These are phyloP conservation scores for Talaromyces rugulosus DNA, from an alignment of 2,329 filamentous ascomycete species.

Conservation along the genomic window DNA sequence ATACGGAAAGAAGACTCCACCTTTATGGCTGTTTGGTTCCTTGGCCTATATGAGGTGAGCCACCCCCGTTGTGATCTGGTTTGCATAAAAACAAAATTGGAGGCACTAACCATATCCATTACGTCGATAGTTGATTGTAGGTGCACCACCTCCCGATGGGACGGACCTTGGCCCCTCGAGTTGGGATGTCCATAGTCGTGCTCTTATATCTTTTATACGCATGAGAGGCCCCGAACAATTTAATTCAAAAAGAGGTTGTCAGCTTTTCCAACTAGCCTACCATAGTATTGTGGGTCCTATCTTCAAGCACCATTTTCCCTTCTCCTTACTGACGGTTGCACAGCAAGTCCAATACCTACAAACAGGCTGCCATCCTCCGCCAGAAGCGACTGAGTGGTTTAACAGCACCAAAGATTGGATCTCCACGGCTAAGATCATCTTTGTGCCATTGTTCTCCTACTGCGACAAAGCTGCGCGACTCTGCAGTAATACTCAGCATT, in stretches of 20 bases:
- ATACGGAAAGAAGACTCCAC: neutral
- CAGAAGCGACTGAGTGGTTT: neutral
- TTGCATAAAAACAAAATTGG: neutral
- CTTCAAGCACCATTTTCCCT: neutral
- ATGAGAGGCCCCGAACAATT: conserved; percentile 1
- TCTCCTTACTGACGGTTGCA: neutral
- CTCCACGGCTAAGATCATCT: neutral
- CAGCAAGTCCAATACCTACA: neutral
- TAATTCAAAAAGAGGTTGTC: neutral
- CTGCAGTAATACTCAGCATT: neutral
- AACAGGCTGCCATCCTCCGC: neutral
- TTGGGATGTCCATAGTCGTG: conserved; percentile 1
- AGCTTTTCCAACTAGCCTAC: neutral
- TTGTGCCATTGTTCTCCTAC: neutral
- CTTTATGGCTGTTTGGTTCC: neutral
- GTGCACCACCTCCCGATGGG: neutral
- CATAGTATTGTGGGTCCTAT: neutral
- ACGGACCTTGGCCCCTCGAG: neutral
- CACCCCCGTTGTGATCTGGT: too few species aligned
- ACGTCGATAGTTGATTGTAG: neutral
- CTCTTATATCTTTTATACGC: neutral
- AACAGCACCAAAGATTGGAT: neutral
- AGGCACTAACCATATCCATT: neutral
- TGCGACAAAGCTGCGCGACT: neutral
- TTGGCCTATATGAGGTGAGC: neutral